A percentile compares a stretch with the other conserved stretches of the same genome.
Evolutionary conservation across 345 rosid genomes (phyloP).

Genomic region (Melaleuca alternifolia): DNA sequence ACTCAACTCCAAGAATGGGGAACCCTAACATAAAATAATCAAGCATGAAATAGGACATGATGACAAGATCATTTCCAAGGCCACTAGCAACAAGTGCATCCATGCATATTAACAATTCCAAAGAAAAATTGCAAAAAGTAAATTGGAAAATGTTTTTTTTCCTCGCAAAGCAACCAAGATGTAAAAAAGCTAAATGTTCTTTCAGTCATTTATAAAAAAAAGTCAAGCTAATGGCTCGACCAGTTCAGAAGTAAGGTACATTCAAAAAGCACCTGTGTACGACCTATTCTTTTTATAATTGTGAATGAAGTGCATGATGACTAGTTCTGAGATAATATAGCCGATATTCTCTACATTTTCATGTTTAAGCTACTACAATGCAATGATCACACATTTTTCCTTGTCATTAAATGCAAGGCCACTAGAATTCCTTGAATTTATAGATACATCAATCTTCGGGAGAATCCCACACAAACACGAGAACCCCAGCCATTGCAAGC

Average conservation of each 20-base stretch:
- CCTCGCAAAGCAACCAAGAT: background rate
- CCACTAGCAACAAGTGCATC: background rate
- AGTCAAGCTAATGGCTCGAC: background rate
- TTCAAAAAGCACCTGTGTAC: slow-evolving; percentile 51
- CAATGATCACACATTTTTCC: slow-evolving; percentile 89
- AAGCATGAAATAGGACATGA: background rate
- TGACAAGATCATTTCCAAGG: background rate
- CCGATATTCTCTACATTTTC: slow-evolving; percentile 96
- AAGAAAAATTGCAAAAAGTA: background rate
- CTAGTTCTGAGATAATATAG: slow-evolving; percentile 92
- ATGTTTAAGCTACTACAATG: slow-evolving; percentile 90
- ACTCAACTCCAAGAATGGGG: slow-evolving; percentile 88
- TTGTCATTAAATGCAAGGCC: slow-evolving; percentile 95
- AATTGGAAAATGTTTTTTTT: background rate
- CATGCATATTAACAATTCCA: background rate
- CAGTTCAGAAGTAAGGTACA: background rate
- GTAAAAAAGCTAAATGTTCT: background rate
- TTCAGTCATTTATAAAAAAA: background rate
- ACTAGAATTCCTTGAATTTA: slow-evolving; percentile 94
- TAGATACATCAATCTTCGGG: slow-evolving; percentile 87
- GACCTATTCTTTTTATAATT: slow-evolving; percentile 84
- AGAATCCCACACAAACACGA: background rate
- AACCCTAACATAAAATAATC: slow-evolving; percentile 34
- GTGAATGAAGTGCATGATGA: slow-evolving; percentile 67
- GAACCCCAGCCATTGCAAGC: background rate